A percentile compares a stretch with the other conserved stretches of the same genome.
Evolutionary conservation across 2,329 filamentous ascomycete species (phyloP).

Genomic region (Thelonectria blattea): DNA sequence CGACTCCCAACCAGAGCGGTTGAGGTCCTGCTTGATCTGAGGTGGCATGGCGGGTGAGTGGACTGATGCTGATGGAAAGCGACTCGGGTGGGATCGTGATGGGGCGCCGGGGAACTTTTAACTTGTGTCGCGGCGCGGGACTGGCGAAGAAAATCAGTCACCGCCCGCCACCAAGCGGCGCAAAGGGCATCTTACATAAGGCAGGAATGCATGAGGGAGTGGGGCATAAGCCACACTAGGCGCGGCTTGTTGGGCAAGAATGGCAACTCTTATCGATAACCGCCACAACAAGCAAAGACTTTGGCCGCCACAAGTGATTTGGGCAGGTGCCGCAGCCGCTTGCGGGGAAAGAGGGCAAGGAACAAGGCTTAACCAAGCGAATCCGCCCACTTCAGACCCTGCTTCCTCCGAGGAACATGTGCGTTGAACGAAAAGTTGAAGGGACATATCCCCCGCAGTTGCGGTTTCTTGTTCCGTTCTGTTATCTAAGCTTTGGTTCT

Average conservation of each 20-base stretch:
- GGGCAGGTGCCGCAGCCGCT: background rate
- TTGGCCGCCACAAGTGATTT: background rate
- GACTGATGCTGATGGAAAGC: conserved; percentile 31
- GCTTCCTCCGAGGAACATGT: conserved; percentile 11
- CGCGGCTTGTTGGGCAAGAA: conserved; percentile 1
- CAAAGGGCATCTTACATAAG: conserved; percentile 32
- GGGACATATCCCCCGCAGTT: conserved; percentile 1
- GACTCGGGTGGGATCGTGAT: conserved; percentile 25
- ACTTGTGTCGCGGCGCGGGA: conserved; percentile 30
- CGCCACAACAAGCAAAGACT: background rate
- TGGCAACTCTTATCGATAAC: conserved; percentile 38
- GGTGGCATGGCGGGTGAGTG: conserved; percentile 67
- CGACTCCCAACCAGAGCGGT: conserved; percentile 94
- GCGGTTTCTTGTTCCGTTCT: background rate
- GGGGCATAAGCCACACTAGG: conserved; percentile 17
- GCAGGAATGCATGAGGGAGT: conserved; percentile 7
- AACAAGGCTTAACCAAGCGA: background rate
- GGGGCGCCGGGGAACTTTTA: conserved; percentile 31
- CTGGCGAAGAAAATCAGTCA: conserved; percentile 33
- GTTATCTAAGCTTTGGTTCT: background rate
- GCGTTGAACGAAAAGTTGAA: conserved; percentile 5
- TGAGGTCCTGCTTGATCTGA: conserved; percentile 95
- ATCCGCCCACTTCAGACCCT: background rate
- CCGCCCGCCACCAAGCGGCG: conserved; percentile 25
- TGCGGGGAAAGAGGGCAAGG: conserved; percentile 1